Conservation (phyloP, 768 basidiomycete species). For the Lentinula boryana region DNA sequence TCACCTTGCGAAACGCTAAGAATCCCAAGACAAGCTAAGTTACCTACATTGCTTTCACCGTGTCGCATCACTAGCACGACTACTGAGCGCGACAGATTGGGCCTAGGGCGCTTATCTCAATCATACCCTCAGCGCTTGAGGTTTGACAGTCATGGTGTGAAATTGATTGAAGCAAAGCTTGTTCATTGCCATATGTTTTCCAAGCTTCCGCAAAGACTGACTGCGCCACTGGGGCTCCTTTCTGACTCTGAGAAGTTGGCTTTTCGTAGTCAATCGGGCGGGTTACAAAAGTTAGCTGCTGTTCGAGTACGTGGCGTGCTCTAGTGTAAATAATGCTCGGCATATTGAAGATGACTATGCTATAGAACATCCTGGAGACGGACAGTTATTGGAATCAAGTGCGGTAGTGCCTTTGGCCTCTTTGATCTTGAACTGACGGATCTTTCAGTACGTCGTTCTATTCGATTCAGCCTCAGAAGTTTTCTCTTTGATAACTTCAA, state of each 20-base stretch:
- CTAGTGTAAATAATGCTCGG: background rate
- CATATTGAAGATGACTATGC: background rate
- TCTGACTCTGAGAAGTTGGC: slow-evolving; percentile 87
- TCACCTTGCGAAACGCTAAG: too few species aligned
- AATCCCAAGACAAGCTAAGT: too few species aligned
- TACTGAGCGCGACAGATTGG: too few species aligned
- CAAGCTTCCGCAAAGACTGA: slow-evolving; percentile 65
- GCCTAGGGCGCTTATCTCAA: background rate
- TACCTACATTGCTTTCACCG: too few species aligned
- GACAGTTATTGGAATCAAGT: slow-evolving; percentile 94
- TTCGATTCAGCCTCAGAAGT: slow-evolving; percentile 91
- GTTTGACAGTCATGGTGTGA: too few species aligned
- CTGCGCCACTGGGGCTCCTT: slow-evolving; percentile 70
- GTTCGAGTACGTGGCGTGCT: slow-evolving; percentile 52
- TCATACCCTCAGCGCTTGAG: background rate
- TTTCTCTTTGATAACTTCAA: slow-evolving; percentile 80
- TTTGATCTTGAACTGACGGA: background rate
- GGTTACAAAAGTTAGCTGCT: slow-evolving; percentile 70
- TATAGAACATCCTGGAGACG: slow-evolving; percentile 63
- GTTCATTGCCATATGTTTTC: slow-evolving; percentile 46
- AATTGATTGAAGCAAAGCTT: background rate
- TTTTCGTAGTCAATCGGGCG: slow-evolving; percentile 77
- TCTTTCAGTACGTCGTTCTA: slow-evolving; percentile 66
- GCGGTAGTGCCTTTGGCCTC: slow-evolving; percentile 15
- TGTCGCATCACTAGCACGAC: too few species aligned